Evolutionary conservation across 1,139 yeast genomes (phyloP), one percentile per base, ranked within the genome.

Genomic region (Pichia sp.): DNA sequence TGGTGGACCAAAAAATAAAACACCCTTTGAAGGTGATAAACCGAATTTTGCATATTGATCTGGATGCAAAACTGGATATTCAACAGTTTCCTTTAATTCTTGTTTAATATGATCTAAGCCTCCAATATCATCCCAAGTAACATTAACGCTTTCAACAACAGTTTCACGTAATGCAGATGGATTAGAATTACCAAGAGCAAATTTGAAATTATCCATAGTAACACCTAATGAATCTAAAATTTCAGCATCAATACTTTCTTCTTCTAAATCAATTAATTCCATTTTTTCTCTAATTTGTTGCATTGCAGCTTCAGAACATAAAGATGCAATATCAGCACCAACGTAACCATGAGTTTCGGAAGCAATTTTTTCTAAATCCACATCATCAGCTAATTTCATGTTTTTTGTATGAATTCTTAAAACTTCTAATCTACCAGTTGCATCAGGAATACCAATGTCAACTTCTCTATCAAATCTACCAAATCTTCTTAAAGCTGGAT

Each of bases 151-250:
- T 73, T 94, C 97, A 55, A 94, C 98, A 59, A 92, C 98, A 46
- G 98, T 94, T 73, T 94, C 99, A 74, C 99, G 95, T 60, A 94
- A 78, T 5, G 99, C 99, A 52, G 97, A 87, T 67, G 99, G 99
- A 68, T 94, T 94, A 56, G 97, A 89, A 71, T 87, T 89, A 64
- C 97, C 97, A 49, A 94, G 78, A 6, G 99, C 98, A 62, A 92
- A 92, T 71, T 94, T 82, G 73, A 94, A 94, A 78, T 94, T 92
- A 57, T 94, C 98, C 97, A 90, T 92, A 31, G 98, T 90, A 50
- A 94, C 98, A 51, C 98, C 98, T 57, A 94, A 75, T 31, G 96
- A 87, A 67, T 92, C 96, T 63, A 94, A 79, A 32, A 92, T 84
- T 71, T 94, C 98, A 35, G 98, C 97, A 64, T 90, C 98, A 59